Percentiles rank a stretch among this genome's conserved stretches.
Evolutionary conservation across 805 yeast species (phyloP).

Genomic region (Ogataea henricii): DNA sequence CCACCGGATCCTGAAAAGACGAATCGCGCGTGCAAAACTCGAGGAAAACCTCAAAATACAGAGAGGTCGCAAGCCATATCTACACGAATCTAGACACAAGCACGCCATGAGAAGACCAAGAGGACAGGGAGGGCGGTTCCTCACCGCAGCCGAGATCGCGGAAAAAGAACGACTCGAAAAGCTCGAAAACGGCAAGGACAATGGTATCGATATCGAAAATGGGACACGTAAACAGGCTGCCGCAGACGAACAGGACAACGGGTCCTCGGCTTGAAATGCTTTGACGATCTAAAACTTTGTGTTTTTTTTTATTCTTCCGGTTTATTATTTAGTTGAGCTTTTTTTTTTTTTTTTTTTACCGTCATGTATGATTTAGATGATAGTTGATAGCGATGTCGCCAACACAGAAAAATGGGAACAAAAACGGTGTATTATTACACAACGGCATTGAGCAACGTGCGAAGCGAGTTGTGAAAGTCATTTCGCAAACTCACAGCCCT

Average conservation of each 20-base stretch:
- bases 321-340: neutral
- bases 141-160: constrained; percentile 91
- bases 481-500: too few species aligned
- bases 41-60: constrained; percentile 88
- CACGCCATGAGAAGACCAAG: constrained; percentile 99
- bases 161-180: constrained; percentile 53
- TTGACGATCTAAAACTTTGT: constrained; percentile 3
- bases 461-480: too few species aligned
- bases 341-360: neutral
- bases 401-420: neutral
- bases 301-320: neutral
- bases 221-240: constrained; percentile 8
- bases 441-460: too few species aligned
- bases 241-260: constrained; percentile 7
- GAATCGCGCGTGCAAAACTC: constrained; percentile 89
- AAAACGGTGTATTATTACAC: neutral
- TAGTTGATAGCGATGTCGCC: neutral
- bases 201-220: neutral
- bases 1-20: constrained; percentile 88
- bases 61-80: constrained; percentile 87
- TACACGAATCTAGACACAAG: constrained; percentile 96
- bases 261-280: constrained; percentile 6
- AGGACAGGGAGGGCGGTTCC: constrained; percentile 97
- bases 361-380: constrained; percentile 1
- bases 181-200: constrained; percentile 23